Conservation (phyloP, 768 basidiomycete genomes). For the Gloeostereum incarnatum region DNA sequence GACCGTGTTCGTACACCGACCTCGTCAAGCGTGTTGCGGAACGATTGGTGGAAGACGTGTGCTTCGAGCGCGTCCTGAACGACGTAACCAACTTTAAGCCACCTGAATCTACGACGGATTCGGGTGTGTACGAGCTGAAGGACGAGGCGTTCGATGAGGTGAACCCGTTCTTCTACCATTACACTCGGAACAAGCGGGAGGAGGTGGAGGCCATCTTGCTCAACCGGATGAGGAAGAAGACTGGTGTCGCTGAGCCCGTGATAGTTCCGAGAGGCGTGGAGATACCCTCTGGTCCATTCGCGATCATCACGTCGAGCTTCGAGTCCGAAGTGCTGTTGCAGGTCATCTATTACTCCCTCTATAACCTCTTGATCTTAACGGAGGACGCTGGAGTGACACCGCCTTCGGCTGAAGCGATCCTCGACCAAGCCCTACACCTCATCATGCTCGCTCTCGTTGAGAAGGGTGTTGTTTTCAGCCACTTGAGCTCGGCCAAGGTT, state of each 20-base stretch:
- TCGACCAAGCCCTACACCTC: slow-evolving; percentile 84
- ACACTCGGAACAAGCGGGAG: slow-evolving; percentile 87
- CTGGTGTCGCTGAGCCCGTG: slow-evolving; percentile 54
- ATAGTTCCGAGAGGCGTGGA: slow-evolving; percentile 66
- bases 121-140: slow-evolving; percentile 83
- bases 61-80: slow-evolving; percentile 69
- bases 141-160: slow-evolving; percentile 79
- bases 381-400: slow-evolving; percentile 51
- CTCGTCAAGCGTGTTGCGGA: slow-evolving; percentile 88
- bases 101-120: slow-evolving; percentile 71
- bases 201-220: slow-evolving; percentile 77
- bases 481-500: slow-evolving; percentile 38
- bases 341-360: slow-evolving; percentile 74
- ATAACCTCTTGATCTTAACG: slow-evolving; percentile 63
- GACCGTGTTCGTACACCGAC: slow-evolving; percentile 84
- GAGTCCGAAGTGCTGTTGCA: slow-evolving; percentile 67
- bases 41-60: slow-evolving; percentile 73
- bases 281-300: slow-evolving; percentile 63
- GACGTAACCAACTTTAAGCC: slow-evolving; percentile 77
- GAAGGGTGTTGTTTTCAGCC: slow-evolving; percentile 51
- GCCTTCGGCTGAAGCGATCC: slow-evolving; percentile 78
- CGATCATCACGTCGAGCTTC: slow-evolving; percentile 50
- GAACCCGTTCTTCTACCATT: slow-evolving; percentile 94
- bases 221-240: slow-evolving; percentile 56
- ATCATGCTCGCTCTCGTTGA: slow-evolving; percentile 81